These are phyloP conservation scores for Plantago major DNA, from an alignment of 257 asterid genomes.

Conservation along the genomic window DNA sequence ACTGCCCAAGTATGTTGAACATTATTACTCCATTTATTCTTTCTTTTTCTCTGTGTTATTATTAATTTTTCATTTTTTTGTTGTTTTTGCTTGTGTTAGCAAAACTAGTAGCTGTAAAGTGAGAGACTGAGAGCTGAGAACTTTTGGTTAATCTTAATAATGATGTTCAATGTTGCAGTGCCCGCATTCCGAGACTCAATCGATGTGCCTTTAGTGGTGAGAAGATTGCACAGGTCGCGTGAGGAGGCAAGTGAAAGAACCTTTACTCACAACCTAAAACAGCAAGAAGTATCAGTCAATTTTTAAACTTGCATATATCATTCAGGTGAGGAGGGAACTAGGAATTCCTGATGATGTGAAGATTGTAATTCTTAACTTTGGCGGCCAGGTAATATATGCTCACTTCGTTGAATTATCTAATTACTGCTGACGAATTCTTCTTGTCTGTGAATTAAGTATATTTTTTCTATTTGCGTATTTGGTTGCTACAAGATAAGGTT, in stretches of 20 bases:
- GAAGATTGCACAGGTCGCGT: conserved; percentile 84
- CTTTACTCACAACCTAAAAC: conserved; percentile 1
- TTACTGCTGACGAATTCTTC: too few species aligned
- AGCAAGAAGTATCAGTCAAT: conserved; percentile 13
- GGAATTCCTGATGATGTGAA: conserved; percentile 76
- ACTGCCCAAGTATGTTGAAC: conserved; percentile 76
- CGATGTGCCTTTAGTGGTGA: conserved; percentile 95
- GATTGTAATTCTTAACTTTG: conserved; percentile 90
- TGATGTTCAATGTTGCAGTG: conserved; percentile 40
- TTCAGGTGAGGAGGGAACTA: conserved; percentile 78
- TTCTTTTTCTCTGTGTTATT: conserved; percentile 2
- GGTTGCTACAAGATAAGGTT: too few species aligned
- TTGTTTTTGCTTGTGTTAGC: too few species aligned
- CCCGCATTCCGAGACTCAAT: conserved; percentile 96
- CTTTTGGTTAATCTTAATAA: too few species aligned
- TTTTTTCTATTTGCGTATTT: too few species aligned
- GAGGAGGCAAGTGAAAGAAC: conserved; percentile 48
- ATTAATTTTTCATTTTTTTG: too few species aligned
- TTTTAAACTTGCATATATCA: conserved; percentile 1
- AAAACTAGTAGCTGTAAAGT: too few species aligned
- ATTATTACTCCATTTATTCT: neutral
- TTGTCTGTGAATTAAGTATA: too few species aligned
- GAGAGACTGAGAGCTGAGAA: too few species aligned
- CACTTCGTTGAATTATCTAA: neutral
- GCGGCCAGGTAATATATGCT: conserved; percentile 75